Evolutionary conservation across 1,284 basidiomycete genomes (phyloP), one percentile per base, ranked within the genome.

Genomic region (Cutaneotrichosporon dermatis): DNA sequence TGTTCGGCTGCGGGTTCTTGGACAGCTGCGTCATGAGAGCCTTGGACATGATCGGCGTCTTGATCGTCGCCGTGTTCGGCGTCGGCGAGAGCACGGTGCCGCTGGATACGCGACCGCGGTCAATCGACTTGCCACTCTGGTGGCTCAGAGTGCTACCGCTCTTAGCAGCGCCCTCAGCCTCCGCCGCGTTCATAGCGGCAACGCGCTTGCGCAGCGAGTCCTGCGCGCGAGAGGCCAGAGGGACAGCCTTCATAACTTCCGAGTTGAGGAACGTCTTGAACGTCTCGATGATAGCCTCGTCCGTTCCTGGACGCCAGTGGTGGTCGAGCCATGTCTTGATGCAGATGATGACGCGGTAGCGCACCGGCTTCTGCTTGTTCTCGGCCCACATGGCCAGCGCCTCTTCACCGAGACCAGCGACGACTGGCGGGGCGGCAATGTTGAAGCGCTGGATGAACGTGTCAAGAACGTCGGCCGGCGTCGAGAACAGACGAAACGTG

Each of bases 401-500:
- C 53, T 85, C 84, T 4, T 73, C 66, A 10, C 65, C 68, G 57
- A 76, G 61, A 11, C 61, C 62, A 11, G 64, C 45, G 34, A 63
- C 61, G 4, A 61, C 64, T 1, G 66, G 64, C 0, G 81, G 79
- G 0, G 80, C 77, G n/a, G 66, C 72, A 55, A 93, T 80, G 70
- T 93, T 88, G 78, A 90, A 99, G 12, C 95, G 87, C 41, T 82
- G 78, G 59, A 93, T 86, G 57, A 98, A 80, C 0, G 86, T 82
- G 9, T 88, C 84, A 1, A 90, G 83, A 36, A 99, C 83, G 59
- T 89, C 87, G 6, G 78, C 60, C 0, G 95, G 89, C 0, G 87
- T 85, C 1, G 89, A 86, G 78, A 97, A 98, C 64, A 97, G 79
- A n/a, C 95, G 85, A 82, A 99, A 99, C 1, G 93, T 96, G 71